Conservation (phyloP, 2,329 filamentous ascomycete species). For the Pseudonectria foliicola region DNA sequence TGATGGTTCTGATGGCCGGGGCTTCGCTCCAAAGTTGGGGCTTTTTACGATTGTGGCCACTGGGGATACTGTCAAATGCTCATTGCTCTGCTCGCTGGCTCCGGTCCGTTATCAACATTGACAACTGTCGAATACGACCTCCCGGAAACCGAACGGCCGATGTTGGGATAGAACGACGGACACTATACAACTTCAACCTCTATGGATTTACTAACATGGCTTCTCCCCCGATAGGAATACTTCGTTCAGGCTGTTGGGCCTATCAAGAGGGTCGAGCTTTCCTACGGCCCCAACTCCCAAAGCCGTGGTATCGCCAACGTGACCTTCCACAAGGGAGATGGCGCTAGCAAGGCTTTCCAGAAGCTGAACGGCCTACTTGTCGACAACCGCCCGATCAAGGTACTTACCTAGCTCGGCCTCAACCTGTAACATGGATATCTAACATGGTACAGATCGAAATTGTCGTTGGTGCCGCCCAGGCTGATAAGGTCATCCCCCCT, state of each 20-base stretch:
- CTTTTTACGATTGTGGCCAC: conserved; percentile 3
- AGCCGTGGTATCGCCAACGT: conserved; percentile 92
- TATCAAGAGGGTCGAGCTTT: conserved; percentile 85
- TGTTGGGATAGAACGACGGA: conserved; percentile 24
- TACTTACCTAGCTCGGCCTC: conserved; percentile 25
- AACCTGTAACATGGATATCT: conserved; percentile 9
- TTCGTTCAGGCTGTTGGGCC: conserved; percentile 81
- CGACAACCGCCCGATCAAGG: conserved; percentile 86
- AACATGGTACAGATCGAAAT: conserved; percentile 67
- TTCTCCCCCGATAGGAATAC: conserved; percentile 78
- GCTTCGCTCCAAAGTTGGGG: too few relatives aligned
- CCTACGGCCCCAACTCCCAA: conserved; percentile 84
- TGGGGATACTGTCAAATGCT: conserved; percentile 14
- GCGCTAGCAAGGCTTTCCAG: conserved; percentile 76
- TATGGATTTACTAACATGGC: conserved; percentile 57
- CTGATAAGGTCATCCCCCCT: conserved; percentile 58
- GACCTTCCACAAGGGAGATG: conserved; percentile 72
- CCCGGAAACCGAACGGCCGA: conserved; percentile 25
- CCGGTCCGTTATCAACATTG: conserved; percentile 11
- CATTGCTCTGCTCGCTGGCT: conserved; percentile 26
- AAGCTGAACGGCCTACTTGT: conserved; percentile 84
- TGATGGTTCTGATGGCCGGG: too few relatives aligned
- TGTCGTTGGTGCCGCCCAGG: conserved; percentile 69
- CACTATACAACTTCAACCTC: conserved; percentile 16
- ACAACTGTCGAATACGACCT: conserved; percentile 16